phyloP scores from a whole-genome alignment of 2,329 filamentous ascomycete species.

The Epichloe aotearoae region DNA sequence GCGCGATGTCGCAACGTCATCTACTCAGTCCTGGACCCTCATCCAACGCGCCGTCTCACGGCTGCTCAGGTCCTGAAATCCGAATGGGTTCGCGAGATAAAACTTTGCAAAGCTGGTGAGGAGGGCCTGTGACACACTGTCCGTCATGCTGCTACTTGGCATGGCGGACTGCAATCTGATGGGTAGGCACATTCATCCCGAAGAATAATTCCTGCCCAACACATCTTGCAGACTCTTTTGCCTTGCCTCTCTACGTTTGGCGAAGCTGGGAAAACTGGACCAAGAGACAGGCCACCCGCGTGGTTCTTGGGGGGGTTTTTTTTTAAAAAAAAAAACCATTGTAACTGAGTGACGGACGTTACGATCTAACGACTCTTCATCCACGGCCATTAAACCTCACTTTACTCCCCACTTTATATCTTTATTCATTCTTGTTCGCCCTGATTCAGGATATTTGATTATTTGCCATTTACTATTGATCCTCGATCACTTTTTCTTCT shows the following conservation, averaged over 20 bases:
- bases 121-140: constrained; percentile 60
- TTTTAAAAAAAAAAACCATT: not conserved
- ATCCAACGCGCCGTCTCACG: constrained; percentile 81
- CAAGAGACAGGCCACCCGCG: constrained; percentile 5
- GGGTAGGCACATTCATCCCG: constrained; percentile 2
- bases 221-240: constrained; percentile 14
- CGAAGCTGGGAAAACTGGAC: constrained; percentile 7
- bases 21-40: constrained; percentile 94
- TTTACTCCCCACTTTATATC: not conserved
- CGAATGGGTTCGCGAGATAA: constrained; percentile 97
- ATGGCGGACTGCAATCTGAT: constrained; percentile 17
- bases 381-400: constrained; percentile 2
- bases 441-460: not conserved
- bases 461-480: constrained; percentile 3
- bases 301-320: too few species aligned
- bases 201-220: constrained; percentile 2
- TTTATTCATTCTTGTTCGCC: not conserved
- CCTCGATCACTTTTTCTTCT: constrained; percentile 8
- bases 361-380: constrained; percentile 9
- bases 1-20: constrained; percentile 97
- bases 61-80: constrained; percentile 95
- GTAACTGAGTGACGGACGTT: constrained; percentile 3
- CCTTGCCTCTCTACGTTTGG: constrained; percentile 5
- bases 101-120: constrained; percentile 89
- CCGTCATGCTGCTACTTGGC: constrained; percentile 14